Base-by-base conservation (phyloP, 176 grass and related monocot species). In the Zoysia japonica region DNA sequence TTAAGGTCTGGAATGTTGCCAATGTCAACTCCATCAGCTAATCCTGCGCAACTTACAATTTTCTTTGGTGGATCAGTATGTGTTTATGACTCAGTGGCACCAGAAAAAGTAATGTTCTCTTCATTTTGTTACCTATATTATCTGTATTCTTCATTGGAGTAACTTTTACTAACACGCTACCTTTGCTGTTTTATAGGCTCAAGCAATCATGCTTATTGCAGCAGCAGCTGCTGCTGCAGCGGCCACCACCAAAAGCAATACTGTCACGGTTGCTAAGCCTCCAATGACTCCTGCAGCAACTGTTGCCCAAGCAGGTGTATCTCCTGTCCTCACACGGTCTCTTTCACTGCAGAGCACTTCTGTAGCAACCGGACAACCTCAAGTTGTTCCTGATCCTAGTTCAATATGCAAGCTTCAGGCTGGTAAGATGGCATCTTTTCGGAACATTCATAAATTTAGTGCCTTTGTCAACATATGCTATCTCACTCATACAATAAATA, bases 121-220 rank as follows among this genome's bases (percentile, higher is more conserved):
- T 61, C 61, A 61, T 17, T 40, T 72, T n/a, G n/a, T 59, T 40
- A 9, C 76, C 45, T 48, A 1, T 55, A 50, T 88, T 48, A 17
- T 47, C 28, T 28, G 28, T 28, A 35, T 56, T 74, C 44, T 35
- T 56, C 71, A 38, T 42, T 28, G 2, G 10, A 45, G 1, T 20
- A 51, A 14, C 40, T 85, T 15, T 59, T 78, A 54, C 76, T 77
- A 45, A 87, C 37, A 17, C 0, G 28, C 61, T 7, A 47, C 36
- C 42, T 87, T 72, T 85, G 75, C 5, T 41, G 60, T 83, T 4
- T 4, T 11, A 85, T 73, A 99, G 96, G 96, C 96, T 61, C 90
- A 96, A 66, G 90, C 92, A 61, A 96, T 99, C 70, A 93, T 99
- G 96, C 88, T 99, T 72, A 96, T 99, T 72, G 96, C 96, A 11